Evolutionary conservation across 495 filamentous ascomycete species (phyloP).

Genomic region (Aspergillus heteromorphus): DNA sequence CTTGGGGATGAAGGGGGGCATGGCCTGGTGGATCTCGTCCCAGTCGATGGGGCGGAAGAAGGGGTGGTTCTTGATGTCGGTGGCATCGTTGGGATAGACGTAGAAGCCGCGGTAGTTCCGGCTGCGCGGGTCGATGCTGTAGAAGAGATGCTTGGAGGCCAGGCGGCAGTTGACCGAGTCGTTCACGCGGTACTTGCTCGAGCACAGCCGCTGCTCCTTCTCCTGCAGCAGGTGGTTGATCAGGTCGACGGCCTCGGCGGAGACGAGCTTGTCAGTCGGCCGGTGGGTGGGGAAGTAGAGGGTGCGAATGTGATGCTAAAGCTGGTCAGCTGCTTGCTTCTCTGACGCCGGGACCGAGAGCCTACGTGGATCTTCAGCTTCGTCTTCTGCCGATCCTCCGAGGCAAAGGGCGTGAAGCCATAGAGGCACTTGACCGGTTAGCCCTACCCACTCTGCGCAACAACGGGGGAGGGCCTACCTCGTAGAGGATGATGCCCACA

Average conservation of each 20-base stretch:
- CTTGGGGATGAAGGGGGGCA: slow-evolving; percentile 72
- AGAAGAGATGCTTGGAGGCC: slow-evolving; percentile 29
- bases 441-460: too few species aligned
- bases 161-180: slow-evolving; percentile 41
- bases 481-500: slow-evolving; percentile 84
- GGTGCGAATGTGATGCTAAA: slow-evolving; percentile 45
- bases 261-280: slow-evolving; percentile 45
- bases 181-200: slow-evolving; percentile 61
- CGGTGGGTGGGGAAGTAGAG: slow-evolving; percentile 60
- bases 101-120: slow-evolving; percentile 44
- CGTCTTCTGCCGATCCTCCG: slow-evolving; percentile 72
- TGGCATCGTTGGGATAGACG: slow-evolving; percentile 74
- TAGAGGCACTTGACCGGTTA: slow-evolving; percentile 61
- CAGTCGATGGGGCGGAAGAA: slow-evolving; percentile 67
- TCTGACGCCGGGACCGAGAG: neutral
- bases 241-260: slow-evolving; percentile 63
- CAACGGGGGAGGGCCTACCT: too few species aligned
- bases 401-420: slow-evolving; percentile 83
- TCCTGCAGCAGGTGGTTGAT: slow-evolving; percentile 72
- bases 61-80: slow-evolving; percentile 70
- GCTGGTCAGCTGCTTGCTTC: slow-evolving; percentile 8
- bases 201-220: slow-evolving; percentile 69
- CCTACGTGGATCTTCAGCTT: slow-evolving; percentile 75
- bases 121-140: slow-evolving; percentile 26
- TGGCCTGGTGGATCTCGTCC: slow-evolving; percentile 59